Conservation (phyloP, 768 basidiomycete genomes). For the Tubosaeta sp. region DNA sequence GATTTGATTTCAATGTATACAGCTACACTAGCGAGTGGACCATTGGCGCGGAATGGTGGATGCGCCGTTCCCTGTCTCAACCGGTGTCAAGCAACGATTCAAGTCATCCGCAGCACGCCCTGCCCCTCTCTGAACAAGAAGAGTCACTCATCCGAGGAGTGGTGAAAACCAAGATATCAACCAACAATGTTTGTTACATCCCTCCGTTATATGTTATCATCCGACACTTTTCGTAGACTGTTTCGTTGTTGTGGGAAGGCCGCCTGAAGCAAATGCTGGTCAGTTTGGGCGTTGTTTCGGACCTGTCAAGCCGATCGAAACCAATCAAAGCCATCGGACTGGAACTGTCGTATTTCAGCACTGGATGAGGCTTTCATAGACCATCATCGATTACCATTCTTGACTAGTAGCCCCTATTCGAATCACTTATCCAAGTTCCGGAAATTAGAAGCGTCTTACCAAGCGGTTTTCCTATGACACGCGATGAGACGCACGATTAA, state of each 20-base stretch:
- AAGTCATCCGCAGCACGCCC: conserved; percentile 9
- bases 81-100: conserved; percentile 12
- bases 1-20: conserved; percentile 96
- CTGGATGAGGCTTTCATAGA: conserved; percentile 30
- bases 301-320: conserved; percentile 77
- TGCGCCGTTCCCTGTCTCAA: conserved; percentile 51
- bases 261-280: conserved; percentile 85
- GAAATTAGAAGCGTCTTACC: too few relatives aligned
- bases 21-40: conserved; percentile 97
- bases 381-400: neutral
- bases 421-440: too few relatives aligned
- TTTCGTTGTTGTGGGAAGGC: conserved; percentile 93
- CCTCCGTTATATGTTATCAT: neutral
- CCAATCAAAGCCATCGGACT: conserved; percentile 88
- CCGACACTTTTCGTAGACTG: conserved; percentile 49
- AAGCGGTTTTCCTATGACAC: too few relatives aligned
- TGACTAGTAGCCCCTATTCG: too few relatives aligned
- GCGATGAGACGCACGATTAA: too few relatives aligned
- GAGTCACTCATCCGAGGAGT: conserved; percentile 62
- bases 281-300: conserved; percentile 87
- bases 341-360: conserved; percentile 92
- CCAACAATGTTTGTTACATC: conserved; percentile 65
- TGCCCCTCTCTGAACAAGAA: conserved; percentile 5
- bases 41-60: conserved; percentile 96
- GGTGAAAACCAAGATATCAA: conserved; percentile 85